Evolutionary conservation across 1,139 yeast species (phyloP).

Genomic region (Candida sanyaensis): DNA sequence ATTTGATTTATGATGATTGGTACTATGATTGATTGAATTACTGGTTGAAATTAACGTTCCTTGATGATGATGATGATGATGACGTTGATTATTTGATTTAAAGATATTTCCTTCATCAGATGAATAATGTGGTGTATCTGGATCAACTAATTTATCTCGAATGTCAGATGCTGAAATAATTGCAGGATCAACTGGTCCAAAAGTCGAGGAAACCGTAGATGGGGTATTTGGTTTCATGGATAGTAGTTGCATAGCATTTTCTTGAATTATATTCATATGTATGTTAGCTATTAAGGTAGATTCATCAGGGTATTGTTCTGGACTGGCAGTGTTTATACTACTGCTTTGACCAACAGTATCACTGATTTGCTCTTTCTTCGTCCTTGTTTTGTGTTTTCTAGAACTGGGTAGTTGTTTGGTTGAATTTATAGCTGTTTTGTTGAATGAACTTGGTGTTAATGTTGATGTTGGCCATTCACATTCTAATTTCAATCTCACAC

Average conservation of each 20-base stretch:
- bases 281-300: neutral
- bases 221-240: neutral
- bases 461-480: slow-evolving; percentile 9
- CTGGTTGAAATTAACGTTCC: neutral
- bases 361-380: neutral
- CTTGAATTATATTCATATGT: neutral
- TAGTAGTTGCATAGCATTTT: neutral
- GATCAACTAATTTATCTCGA: neutral
- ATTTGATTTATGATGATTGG: slow-evolving; percentile 13
- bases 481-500: slow-evolving; percentile 14
- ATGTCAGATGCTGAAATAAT: neutral
- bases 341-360: too few species aligned
- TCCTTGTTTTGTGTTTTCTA: too few species aligned
- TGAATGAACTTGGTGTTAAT: too few species aligned
- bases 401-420: too few species aligned
- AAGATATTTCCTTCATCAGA: neutral
- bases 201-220: neutral
- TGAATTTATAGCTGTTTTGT: too few species aligned
- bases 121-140: neutral
- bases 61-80: too few species aligned
- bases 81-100: too few species aligned
- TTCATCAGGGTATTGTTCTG: too few species aligned
- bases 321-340: too few species aligned
- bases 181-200: neutral
- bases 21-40: neutral